Evolutionary conservation across 192 early-diverging fungal genomes (phyloP), one percentile per base, ranked within the genome.

Genomic region (Dispira simplex): DNA sequence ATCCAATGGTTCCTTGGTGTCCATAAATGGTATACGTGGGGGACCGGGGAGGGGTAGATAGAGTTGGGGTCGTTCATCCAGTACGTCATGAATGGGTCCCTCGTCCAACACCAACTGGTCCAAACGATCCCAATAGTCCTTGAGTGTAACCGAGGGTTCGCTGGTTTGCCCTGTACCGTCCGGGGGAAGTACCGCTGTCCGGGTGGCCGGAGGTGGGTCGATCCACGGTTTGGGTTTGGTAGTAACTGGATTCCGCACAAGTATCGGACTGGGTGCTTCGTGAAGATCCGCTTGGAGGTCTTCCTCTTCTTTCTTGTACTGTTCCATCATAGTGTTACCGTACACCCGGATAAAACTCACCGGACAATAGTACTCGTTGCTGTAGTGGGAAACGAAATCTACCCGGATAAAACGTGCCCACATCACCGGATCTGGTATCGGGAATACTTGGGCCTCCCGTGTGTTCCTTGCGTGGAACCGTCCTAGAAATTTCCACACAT

Each of bases 311-410:
- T 80, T 73, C 56, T 83, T 81, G 53, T 85, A 87, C 62, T 90
- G 85, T 67, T 96, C 97, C 80, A 94, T 83, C 72, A 92, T 90
- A 0, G 90, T 89, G n/a, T 82, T 85, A 0, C 97, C 97, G 72
- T 90, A 89, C 0, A 93, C 95, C 48, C 85, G 77, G 32, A 99
- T 66, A 46, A 90, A 72, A 32, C 81, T 93, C 10, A 99, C 56
- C 11, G 97, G 97, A 67, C 97, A 99, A 64, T 93, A 97, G 67
- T 85, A 91, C 71, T 99, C 91, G 21, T 73, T 71, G 28, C 97
- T 91, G 70, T 97, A 92, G 64, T 95, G 88, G 16, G 81, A 82
- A 14, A 87, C 14, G 66, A 99, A 93, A 64, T 95, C 91, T 48
- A 97, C 80, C 47, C 85, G 81, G 21, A 99, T 71, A 64, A 91